These are phyloP conservation scores for Carex parvula DNA, from an alignment of 176 grass and related monocot species.

Conservation along the genomic window DNA sequence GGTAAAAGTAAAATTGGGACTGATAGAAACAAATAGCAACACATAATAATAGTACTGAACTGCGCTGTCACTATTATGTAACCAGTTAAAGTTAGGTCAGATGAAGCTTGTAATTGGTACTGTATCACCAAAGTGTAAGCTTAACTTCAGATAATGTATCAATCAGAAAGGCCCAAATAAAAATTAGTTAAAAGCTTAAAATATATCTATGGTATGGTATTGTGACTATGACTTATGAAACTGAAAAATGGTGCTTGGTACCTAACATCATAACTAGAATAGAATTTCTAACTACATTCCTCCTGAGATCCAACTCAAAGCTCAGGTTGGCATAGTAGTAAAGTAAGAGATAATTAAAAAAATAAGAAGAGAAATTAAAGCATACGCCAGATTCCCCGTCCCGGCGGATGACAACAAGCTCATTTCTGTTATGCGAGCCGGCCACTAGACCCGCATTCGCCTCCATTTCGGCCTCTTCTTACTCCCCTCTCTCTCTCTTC, in stretches of 20 bases:
- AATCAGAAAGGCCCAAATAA: not conserved
- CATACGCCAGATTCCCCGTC: conserved; percentile 84
- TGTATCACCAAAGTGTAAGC: not conserved
- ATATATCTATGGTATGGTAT: not conserved
- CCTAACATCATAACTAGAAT: not conserved
- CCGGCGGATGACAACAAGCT: conserved; percentile 94
- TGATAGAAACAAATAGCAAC: not conserved
- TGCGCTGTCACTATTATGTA: no score
- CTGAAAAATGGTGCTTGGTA: not conserved
- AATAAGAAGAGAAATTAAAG: not conserved
- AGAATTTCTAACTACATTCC: not conserved
- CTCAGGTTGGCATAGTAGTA: not conserved
- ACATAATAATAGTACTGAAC: not conserved
- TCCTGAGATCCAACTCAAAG: not conserved
- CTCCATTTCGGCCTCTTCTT: conserved; percentile 51
- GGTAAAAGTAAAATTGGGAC: not conserved
- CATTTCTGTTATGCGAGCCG: conserved; percentile 88
- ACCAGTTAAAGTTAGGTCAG: no score
- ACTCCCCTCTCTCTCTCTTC: no score
- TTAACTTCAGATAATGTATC: not conserved
- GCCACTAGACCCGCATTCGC: conserved; percentile 79
- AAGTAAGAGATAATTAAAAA: not conserved
- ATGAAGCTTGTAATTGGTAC: not conserved
- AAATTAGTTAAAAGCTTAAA: not conserved
- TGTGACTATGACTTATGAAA: not conserved